Evolutionary conservation across 2,329 filamentous ascomycete species (phyloP).

Genomic region (Stagonosporopsis vannaccii): DNA sequence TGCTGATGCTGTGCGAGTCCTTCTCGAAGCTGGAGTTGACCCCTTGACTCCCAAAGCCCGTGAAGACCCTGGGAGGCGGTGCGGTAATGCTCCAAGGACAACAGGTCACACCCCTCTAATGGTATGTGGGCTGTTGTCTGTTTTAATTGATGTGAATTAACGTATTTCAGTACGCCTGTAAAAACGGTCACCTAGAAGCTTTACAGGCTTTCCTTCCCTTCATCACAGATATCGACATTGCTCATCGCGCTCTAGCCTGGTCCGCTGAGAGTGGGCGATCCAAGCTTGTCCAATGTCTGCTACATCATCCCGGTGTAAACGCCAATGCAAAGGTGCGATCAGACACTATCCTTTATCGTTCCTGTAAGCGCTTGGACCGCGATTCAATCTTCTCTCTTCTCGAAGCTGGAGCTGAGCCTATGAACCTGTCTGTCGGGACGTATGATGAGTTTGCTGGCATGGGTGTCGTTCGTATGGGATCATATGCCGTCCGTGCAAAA

Average conservation of each 20-base stretch:
- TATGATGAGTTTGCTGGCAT: too few species aligned
- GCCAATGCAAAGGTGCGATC: constrained; percentile 34
- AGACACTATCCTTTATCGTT: constrained; percentile 28
- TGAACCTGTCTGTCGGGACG: not conserved
- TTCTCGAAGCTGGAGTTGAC: constrained; percentile 50
- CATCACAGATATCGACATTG: constrained; percentile 31
- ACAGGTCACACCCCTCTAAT: not conserved
- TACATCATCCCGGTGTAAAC: constrained; percentile 43
- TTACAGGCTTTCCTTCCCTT: constrained; percentile 20
- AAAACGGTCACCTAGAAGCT: constrained; percentile 20
- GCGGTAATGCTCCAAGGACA: not conserved
- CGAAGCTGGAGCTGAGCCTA: constrained; percentile 19
- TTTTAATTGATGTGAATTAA: not conserved
- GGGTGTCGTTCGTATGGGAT: not conserved
- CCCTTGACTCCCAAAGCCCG: constrained; percentile 35
- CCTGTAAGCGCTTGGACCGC: constrained; percentile 11
- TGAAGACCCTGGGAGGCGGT: not conserved
- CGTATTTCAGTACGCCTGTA: constrained; percentile 16
- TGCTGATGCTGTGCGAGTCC: constrained; percentile 9
- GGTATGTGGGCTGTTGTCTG: not conserved
- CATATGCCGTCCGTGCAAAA: too few species aligned
- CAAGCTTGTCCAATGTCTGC: constrained; percentile 36
- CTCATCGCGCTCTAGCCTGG: constrained; percentile 39
- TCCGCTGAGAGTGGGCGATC: constrained; percentile 25
- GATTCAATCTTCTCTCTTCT: constrained; percentile 16